Conservation (phyloP, 805 yeast genomes). For the Yarrowia hollandica region DNA sequence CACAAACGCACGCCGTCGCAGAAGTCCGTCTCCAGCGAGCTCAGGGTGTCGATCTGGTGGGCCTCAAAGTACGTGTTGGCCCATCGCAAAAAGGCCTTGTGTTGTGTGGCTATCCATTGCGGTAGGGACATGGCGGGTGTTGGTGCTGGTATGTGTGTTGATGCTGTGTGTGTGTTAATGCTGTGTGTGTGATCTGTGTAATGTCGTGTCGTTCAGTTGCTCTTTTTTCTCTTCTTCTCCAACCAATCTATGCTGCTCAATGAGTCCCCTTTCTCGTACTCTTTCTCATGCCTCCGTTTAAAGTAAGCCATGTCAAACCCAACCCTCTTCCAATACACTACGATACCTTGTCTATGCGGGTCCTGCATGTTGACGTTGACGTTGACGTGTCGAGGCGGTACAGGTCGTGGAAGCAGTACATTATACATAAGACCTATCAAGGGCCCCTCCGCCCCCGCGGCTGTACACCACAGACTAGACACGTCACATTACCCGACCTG, state of each 20-base stretch:
- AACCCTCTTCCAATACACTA: not conserved
- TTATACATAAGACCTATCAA: no score
- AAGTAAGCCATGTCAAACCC: conserved; percentile 1
- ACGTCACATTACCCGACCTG: no score
- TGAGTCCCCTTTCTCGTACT: no score
- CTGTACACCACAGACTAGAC: no score
- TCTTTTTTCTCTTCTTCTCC: not conserved
- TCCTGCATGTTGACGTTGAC: no score
- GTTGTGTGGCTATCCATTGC: conserved; percentile 45
- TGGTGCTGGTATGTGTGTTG: not conserved
- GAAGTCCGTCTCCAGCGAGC: conserved; percentile 39
- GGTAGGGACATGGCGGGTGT: conserved; percentile 37
- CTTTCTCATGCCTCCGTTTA: no score
- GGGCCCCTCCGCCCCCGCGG: no score
- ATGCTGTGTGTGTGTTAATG: not conserved
- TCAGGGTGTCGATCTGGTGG: conserved; percentile 36
- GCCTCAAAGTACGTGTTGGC: conserved; percentile 42
- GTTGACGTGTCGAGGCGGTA: no score
- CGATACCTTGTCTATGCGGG: conserved; percentile 18
- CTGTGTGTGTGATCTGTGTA: not conserved
- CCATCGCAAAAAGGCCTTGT: conserved; percentile 45
- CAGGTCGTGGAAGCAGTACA: no score
- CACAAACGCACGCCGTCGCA: conserved; percentile 43
- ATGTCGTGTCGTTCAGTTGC: not conserved
- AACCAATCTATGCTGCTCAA: no score